These are phyloP conservation scores for Suillus bovinus DNA, from an alignment of 768 basidiomycete species.

Conservation along the genomic window DNA sequence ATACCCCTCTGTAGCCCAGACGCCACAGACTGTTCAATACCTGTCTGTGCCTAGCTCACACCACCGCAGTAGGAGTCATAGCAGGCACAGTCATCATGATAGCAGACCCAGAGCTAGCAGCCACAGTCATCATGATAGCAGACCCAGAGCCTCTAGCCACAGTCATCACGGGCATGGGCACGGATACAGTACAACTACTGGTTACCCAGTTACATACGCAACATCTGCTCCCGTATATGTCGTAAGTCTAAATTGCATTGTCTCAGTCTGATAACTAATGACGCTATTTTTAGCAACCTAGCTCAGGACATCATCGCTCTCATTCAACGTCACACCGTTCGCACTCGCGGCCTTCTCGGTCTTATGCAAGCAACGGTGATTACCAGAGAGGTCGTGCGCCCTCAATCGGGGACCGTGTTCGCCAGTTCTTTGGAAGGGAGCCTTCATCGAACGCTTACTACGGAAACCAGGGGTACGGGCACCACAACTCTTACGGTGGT, in stretches of 20 bases:
- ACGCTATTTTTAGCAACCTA: constrained; percentile 18
- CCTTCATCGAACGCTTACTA: constrained; percentile 12
- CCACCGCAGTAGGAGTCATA: constrained; percentile 20
- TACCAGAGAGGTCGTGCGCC: constrained; percentile 19
- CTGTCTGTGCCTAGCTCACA: constrained; percentile 16
- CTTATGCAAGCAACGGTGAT: background rate
- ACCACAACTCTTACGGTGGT: constrained; percentile 27
- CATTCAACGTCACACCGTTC: constrained; percentile 17
- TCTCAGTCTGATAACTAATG: background rate
- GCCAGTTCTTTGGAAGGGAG: constrained; percentile 37
- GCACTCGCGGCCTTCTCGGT: constrained; percentile 12
- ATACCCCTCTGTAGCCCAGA: background rate
- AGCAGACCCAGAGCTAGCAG: constrained; percentile 12
- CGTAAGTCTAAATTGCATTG: constrained; percentile 16
- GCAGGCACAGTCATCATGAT: constrained; percentile 12
- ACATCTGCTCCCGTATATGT: constrained; percentile 8
- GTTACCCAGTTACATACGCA: constrained; percentile 13
- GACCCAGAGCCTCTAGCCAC: constrained; percentile 12
- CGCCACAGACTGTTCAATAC: constrained; percentile 2
- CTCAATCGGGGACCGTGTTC: constrained; percentile 39
- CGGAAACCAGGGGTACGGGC: constrained; percentile 20
- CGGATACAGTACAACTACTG: constrained; percentile 7
- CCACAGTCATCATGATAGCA: constrained; percentile 11
- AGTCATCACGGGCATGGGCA: constrained; percentile 7
- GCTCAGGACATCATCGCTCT: constrained; percentile 21